Conservation (phyloP, 2,329 filamentous ascomycete genomes). For the Trichoderma sp. region DNA sequence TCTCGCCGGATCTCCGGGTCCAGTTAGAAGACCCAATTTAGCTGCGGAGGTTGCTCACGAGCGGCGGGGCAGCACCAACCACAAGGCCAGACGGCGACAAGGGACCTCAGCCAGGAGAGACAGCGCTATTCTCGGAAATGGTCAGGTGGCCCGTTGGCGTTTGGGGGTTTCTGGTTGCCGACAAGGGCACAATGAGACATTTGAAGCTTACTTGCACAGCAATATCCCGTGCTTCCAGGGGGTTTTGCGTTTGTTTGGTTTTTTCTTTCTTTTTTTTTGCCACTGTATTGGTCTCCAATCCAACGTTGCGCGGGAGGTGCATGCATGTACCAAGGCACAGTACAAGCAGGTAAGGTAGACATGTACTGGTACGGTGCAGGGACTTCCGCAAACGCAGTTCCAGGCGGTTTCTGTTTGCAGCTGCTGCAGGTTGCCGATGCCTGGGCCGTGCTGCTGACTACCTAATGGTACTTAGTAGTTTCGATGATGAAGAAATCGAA, state of each 20-base stretch:
- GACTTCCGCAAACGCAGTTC: background rate
- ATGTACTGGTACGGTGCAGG: background rate
- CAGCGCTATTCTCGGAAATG: constrained; percentile 12
- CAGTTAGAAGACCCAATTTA: constrained; percentile 4
- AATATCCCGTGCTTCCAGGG: background rate
- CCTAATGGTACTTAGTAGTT: no score
- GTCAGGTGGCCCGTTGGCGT: constrained; percentile 8
- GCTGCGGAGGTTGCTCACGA: constrained; percentile 15
- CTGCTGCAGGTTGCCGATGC: background rate
- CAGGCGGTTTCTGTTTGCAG: background rate
- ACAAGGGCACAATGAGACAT: constrained; percentile 13
- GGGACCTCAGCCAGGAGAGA: background rate
- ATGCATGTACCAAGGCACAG: background rate
- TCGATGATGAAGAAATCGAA: background rate
- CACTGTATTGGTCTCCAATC: background rate
- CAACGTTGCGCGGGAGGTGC: background rate
- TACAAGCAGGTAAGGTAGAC: no score
- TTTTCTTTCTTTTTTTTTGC: background rate
- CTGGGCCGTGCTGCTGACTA: background rate
- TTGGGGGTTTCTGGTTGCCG: background rate
- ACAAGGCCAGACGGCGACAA: background rate
- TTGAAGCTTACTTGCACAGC: constrained; percentile 17
- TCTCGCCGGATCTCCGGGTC: constrained; percentile 16
- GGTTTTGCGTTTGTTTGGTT: background rate
- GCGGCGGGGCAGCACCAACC: constrained; percentile 12